Percentiles rank a stretch among this genome's conserved stretches.
phyloP scores from a whole-genome alignment of 1,139 yeast genomes.

The Kodamaea alishanica region DNA sequence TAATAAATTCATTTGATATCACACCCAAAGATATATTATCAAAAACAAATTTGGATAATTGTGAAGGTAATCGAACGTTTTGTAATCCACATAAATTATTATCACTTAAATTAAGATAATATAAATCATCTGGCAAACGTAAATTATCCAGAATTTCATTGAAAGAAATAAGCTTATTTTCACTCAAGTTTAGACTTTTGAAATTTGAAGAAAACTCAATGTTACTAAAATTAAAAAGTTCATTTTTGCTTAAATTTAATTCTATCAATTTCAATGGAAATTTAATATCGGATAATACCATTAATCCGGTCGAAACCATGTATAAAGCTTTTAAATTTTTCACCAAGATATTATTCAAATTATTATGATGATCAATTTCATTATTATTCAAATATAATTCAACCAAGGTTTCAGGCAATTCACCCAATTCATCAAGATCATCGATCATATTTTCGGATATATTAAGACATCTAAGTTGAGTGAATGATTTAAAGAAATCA shows the following conservation, averaged over 20 bases:
- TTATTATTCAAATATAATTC: slow-evolving; percentile 21
- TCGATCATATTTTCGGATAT: slow-evolving; percentile 21
- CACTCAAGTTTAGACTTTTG: slow-evolving; percentile 14
- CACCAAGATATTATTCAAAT: slow-evolving; percentile 19
- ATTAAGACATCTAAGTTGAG: slow-evolving; percentile 13
- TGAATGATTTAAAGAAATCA: slow-evolving; percentile 13
- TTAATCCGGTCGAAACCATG: slow-evolving; percentile 22
- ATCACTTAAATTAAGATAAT: slow-evolving; percentile 14
- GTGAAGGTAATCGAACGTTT: slow-evolving; percentile 9
- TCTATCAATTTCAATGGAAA: slow-evolving; percentile 18
- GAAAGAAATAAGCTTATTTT: slow-evolving; percentile 14
- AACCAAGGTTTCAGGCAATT: slow-evolving; percentile 17
- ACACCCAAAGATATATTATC: slow-evolving; percentile 9
- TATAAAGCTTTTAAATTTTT: slow-evolving; percentile 17
- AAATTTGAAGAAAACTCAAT: slow-evolving; percentile 15
- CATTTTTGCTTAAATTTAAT: slow-evolving; percentile 18
- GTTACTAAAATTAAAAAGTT: slow-evolving; percentile 15
- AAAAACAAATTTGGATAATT: slow-evolving; percentile 9
- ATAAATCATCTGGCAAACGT: slow-evolving; percentile 8
- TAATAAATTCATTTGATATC: slow-evolving; percentile 6
- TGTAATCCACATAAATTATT: slow-evolving; percentile 12
- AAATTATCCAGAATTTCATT: slow-evolving; percentile 6
- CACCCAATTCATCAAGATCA: slow-evolving; percentile 26
- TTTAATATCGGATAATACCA: slow-evolving; percentile 14
- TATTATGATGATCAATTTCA: slow-evolving; percentile 21